A percentile compares a stretch with the other conserved stretches of the same genome.
Evolutionary conservation across 2,329 filamentous ascomycete species (phyloP).

Genomic region (Aspergillus pseudoglaucus): DNA sequence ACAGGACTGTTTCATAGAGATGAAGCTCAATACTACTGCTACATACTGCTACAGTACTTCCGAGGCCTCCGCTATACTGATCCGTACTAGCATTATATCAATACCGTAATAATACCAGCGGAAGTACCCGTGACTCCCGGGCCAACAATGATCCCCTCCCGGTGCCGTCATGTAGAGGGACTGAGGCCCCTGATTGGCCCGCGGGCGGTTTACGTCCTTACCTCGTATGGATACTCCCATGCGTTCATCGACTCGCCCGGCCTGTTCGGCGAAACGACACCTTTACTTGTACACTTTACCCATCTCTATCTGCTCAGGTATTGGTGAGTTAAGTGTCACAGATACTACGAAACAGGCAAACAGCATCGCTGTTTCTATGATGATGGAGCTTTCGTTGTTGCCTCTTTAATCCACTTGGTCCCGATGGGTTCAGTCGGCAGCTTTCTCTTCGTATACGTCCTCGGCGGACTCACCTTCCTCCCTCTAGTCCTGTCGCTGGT

Average conservation of each 20-base stretch:
- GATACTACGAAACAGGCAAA: neutral
- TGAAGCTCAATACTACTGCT: too few relatives aligned
- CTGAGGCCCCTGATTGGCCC: neutral
- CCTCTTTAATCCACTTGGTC: constrained; percentile 25
- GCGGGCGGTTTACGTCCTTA: neutral
- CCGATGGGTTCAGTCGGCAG: constrained; percentile 41
- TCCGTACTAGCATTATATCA: neutral
- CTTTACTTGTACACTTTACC: neutral
- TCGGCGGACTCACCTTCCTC: constrained; percentile 83
- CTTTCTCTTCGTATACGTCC: constrained; percentile 69
- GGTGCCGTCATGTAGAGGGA: neutral
- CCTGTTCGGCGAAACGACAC: neutral
- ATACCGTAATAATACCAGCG: neutral
- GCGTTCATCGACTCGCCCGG: neutral
- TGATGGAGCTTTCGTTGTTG: constrained; percentile 28
- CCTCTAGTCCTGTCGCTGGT: constrained; percentile 61
- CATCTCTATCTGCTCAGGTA: neutral
- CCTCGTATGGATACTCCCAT: neutral
- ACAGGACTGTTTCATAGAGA: too few relatives aligned
- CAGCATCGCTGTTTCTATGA: constrained; percentile 8
- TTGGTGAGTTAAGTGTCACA: neutral
- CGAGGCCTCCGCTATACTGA: neutral
- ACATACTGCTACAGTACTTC: too few relatives aligned
- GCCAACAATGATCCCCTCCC: neutral
- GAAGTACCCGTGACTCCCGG: neutral